These are phyloP conservation scores for Leucocoprinus birnbaumii DNA, from an alignment of 768 basidiomycete genomes.

Conservation along the genomic window DNA sequence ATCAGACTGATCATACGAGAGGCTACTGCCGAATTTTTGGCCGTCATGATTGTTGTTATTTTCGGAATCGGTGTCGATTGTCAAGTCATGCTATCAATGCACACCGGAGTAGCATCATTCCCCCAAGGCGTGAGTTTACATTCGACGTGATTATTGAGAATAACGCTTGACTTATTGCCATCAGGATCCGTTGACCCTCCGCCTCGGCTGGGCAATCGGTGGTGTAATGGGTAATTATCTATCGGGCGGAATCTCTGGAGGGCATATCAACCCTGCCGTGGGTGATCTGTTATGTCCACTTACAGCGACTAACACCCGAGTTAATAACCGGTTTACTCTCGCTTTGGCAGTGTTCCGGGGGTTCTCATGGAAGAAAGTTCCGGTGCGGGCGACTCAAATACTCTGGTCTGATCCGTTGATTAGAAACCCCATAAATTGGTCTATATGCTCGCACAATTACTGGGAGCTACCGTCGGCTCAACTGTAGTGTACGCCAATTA, in stretches of 20 bases:
- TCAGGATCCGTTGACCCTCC: conserved; percentile 46
- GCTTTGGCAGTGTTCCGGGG: conserved; percentile 64
- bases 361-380: conserved; percentile 83
- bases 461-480: conserved; percentile 59
- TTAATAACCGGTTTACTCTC: conserved; percentile 55
- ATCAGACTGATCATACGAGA: conserved; percentile 40
- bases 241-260: conserved; percentile 64
- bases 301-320: conserved; percentile 2
- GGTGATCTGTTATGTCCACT: conserved; percentile 15
- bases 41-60: conserved; percentile 55
- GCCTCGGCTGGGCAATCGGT: conserved; percentile 57
- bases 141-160: too few relatives aligned
- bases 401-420: background rate
- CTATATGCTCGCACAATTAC: conserved; percentile 44
- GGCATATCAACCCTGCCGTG: conserved; percentile 75
- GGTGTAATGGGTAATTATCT: conserved; percentile 69
- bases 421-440: conserved; percentile 16
- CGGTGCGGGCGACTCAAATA: conserved; percentile 29
- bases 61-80: conserved; percentile 59
- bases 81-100: conserved; percentile 50
- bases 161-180: background rate
- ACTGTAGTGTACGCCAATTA: conserved; percentile 62
- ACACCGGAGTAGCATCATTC: conserved; percentile 38
- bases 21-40: conserved; percentile 64
- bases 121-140: conserved; percentile 47